Base-by-base conservation (phyloP, 345 rosid genomes). In the Eucalyptus sp. region DNA sequence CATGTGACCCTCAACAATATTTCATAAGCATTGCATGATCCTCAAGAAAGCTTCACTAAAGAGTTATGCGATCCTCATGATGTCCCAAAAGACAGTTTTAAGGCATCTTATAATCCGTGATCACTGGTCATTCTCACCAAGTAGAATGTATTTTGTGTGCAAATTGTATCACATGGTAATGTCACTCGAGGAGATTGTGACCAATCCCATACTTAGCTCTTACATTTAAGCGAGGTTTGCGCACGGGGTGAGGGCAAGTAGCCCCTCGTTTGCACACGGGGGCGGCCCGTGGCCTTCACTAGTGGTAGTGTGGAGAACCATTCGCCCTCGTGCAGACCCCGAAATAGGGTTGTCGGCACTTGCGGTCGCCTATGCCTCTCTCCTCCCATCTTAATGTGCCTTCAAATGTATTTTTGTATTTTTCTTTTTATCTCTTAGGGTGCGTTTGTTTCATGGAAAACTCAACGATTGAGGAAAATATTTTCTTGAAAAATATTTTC, bases 161-260 rank as follows among this genome's bases (percentile, higher is more conserved):
- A 56, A 56, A 6, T 1, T 1, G 1, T 24, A 52, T 2, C 29
- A 4, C 62, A 0, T 10, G 10, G 29, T 56, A 24, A 10, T 24
- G 29, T 56, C 62, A 56, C 6, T 56, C 1, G 29, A 56, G 24
- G 29, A 56, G 29, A 10, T 52, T 18, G 4, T 52, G 62, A 56
- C 10, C 29, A 56, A 56, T 22, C 29, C 29, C 3, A 22, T 56
- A 56, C 62, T 56, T 56, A 9, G 27, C 62, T 24, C 62, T 22
- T 10, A 56, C 12, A 56, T 56, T 52, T 52, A 7, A 52, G 56
- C 10, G 24, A 52, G 56, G 56, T 52, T 52, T 18, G 56, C 10
- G 4, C 56, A 52, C 24, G 56, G 24, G 56, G 22, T 7, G 4
- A 51, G 56, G 56, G 56, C 56, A 51, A 51, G 9, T 51, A 51